A percentile compares a stretch with the other conserved stretches of the same genome.
These are phyloP conservation scores for Cenchrus americanus DNA, from an alignment of 176 grass and related monocot species.

Conservation along the genomic window DNA sequence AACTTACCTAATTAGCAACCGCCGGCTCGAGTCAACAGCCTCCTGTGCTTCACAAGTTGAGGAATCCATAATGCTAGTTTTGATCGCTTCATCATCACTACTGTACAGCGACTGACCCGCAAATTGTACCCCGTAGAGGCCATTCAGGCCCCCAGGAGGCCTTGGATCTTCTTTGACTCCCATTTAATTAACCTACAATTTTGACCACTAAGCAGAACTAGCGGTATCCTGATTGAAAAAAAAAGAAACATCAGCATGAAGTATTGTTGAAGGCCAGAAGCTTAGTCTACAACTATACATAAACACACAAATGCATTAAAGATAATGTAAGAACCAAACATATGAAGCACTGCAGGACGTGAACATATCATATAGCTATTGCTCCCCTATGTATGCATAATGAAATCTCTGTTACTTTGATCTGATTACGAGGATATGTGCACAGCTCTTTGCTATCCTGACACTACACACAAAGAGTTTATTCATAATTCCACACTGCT, in stretches of 20 bases:
- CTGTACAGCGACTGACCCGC: slow-evolving; percentile 39
- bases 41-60: slow-evolving; percentile 37
- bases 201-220: slow-evolving; percentile 21
- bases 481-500: not conserved
- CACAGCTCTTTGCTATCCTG: not conserved
- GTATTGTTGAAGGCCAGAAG: not conserved
- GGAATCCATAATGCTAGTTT: slow-evolving; percentile 34
- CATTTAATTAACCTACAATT: slow-evolving; percentile 47
- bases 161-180: slow-evolving; percentile 47
- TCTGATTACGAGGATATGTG: not conserved
- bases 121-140: slow-evolving; percentile 62
- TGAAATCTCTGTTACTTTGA: not conserved
- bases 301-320: not conserved
- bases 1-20: slow-evolving; percentile 64
- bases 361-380: not conserved
- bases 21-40: slow-evolving; percentile 39
- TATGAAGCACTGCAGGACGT: not conserved
- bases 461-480: not conserved
- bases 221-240: not conserved
- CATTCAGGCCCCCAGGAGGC: slow-evolving; percentile 52
- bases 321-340: not conserved
- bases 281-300: not conserved
- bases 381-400: not conserved
- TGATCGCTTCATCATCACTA: slow-evolving; percentile 44
- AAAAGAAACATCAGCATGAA: not conserved